Base-by-base conservation (phyloP, 305 asterid genomes). In the Plantago coronopus region DNA sequence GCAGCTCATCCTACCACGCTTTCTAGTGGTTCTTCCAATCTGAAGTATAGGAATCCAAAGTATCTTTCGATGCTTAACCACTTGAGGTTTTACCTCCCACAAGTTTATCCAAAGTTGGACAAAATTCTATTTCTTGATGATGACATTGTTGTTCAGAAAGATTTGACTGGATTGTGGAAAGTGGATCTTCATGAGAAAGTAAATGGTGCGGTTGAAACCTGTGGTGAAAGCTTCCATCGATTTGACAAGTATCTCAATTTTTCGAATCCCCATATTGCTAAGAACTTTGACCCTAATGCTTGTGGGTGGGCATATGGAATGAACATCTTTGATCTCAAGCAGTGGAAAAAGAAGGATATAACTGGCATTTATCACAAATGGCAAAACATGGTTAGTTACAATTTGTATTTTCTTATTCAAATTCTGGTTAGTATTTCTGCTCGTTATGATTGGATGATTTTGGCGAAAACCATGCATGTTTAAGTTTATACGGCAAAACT, bases 271-370 rank as follows among this genome's bases (percentile, higher is more conserved):
- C 91, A 86, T 65, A 91, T 91, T 70, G 83, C 97, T 9, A 83
- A 84, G 54, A 83, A 76, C 75, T 91, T 89, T 63, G 87, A 91
- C 74, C 98, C 98, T 42, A 86, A 86, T 57, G 96, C 97, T 59
- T 91, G 97, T 75, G 97, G 98, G 48, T 91, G 98, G 98, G 98
- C 98, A 0, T 91, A 91, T 66, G 98, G 98, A 53, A 91, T 91
- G 98, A 91, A 91, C 75, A 83, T 91, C 56, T 91, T 91, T 43
- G 97, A 91, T 74, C 91, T 91, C 21, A 77, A 77, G 80, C 95
- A 76, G 78, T 89, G 98, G 98, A 91, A 91, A 79, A 89, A 81
- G 83, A 75, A 70, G 85, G 98, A 91, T 79, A 91, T 91, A 57
- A 91, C 97, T 22, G 98, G 98, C 69, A 91, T 91, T 72, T 91